Evolutionary conservation across 768 basidiomycete genomes (phyloP).

Genomic region (Boletus patriciae): DNA sequence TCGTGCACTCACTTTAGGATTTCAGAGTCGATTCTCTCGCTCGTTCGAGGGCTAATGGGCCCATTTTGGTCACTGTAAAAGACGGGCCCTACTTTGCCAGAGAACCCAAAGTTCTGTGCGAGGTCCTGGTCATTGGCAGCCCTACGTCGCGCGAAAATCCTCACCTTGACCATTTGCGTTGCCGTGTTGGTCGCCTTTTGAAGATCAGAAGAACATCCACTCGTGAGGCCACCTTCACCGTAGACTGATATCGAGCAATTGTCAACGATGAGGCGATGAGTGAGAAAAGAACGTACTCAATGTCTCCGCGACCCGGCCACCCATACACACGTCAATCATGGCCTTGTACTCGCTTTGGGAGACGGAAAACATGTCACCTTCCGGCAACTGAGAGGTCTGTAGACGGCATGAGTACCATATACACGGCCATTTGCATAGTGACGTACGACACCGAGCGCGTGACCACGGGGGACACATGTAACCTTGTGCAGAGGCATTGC

Average conservation of each 20-base stretch:
- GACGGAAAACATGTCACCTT: conserved; percentile 72
- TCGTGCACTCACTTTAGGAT: conserved; percentile 62
- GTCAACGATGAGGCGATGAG: conserved; percentile 2
- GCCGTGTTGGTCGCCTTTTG: conserved; percentile 77
- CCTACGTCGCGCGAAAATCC: conserved; percentile 12
- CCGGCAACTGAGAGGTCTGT: conserved; percentile 76
- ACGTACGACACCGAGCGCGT: conserved; percentile 84
- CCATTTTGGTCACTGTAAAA: conserved; percentile 74
- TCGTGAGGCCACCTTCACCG: conserved; percentile 84
- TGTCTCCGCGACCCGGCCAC: conserved; percentile 94
- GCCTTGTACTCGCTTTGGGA: conserved; percentile 75
- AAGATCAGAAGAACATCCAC: conserved; percentile 90
- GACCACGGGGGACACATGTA: conserved; percentile 94
- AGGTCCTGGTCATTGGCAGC: neutral
- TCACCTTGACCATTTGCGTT: conserved; percentile 84
- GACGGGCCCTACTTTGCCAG: conserved; percentile 77
- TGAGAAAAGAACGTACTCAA: conserved; percentile 51
- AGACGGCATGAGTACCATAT: conserved; percentile 14
- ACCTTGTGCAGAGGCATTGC: conserved; percentile 98
- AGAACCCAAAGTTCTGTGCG: conserved; percentile 73
- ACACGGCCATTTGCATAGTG: neutral
- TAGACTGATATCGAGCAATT: conserved; percentile 55
- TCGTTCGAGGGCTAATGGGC: conserved; percentile 69
- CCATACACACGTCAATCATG: conserved; percentile 88
- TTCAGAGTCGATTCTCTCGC: conserved; percentile 86